phyloP scores from a whole-genome alignment of 371 early-diverging fungal species.

The Syncephalis plumigaleata region DNA sequence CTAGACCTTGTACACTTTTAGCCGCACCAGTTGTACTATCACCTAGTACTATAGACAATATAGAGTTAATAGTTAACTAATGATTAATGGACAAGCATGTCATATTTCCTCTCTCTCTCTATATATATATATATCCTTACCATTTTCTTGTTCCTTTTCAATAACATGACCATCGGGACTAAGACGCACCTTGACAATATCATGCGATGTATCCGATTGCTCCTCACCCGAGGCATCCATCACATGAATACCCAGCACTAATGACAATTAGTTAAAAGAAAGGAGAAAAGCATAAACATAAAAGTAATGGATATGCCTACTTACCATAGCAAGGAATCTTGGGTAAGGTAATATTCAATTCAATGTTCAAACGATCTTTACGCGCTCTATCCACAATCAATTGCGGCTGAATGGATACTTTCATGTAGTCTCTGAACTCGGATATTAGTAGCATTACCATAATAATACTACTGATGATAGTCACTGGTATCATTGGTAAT shows the following conservation, averaged over 20 bases:
- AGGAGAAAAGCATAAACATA: background rate
- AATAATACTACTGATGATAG: conserved; percentile 51
- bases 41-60: conserved; percentile 28
- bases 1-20: conserved; percentile 2
- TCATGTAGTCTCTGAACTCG: conserved; percentile 66
- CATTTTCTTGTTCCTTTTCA: conserved; percentile 20
- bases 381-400: conserved; percentile 71
- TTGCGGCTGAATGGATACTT: conserved; percentile 44
- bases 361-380: conserved; percentile 76
- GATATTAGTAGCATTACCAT: conserved; percentile 56
- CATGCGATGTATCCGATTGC: conserved; percentile 60
- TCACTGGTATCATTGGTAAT: too few species aligned
- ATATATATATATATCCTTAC: background rate
- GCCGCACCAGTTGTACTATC: conserved; percentile 18
- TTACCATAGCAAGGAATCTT: conserved; percentile 78
- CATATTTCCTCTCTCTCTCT: too few species aligned
- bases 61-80: too few species aligned
- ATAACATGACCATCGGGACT: conserved; percentile 45
- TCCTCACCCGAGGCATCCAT: conserved; percentile 90
- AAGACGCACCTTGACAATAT: conserved; percentile 65
- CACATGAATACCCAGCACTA: conserved; percentile 35
- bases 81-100: too few species aligned
- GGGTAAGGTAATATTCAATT: conserved; percentile 81
- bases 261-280: background rate
- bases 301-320: too few species aligned